Conservation (phyloP, 2,329 filamentous ascomycete species). For the Aspergillus sp. region DNA sequence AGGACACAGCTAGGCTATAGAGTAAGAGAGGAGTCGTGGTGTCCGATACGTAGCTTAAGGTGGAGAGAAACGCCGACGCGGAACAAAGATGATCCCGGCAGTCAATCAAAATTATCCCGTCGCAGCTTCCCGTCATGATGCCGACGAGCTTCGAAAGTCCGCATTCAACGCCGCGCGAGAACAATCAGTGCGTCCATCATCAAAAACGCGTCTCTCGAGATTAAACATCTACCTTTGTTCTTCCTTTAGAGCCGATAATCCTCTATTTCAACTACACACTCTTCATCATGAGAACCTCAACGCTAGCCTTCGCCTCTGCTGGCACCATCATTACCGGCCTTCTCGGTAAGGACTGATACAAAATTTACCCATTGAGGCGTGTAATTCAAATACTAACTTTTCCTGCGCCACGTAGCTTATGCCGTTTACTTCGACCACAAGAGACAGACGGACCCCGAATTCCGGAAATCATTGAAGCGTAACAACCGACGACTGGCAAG, state of each 20-base stretch:
- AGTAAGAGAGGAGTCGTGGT: neutral
- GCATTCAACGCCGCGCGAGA: conserved; percentile 2
- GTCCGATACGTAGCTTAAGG: conserved; percentile 16
- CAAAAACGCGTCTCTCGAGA: neutral
- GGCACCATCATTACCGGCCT: conserved; percentile 60
- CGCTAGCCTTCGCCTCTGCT: conserved; percentile 57
- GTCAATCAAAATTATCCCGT: conserved; percentile 31
- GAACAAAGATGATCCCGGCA: conserved; percentile 37
- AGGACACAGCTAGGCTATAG: conserved; percentile 3
- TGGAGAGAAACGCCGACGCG: conserved; percentile 35
- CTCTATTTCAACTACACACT: neutral
- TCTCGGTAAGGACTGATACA: conserved; percentile 44
- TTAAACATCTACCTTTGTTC: neutral
- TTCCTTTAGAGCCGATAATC: neutral
- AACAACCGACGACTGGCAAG: conserved; percentile 49
- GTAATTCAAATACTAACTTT: conserved; percentile 10
- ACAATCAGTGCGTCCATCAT: conserved; percentile 1
- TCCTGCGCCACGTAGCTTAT: conserved; percentile 49
- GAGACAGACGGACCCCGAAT: conserved; percentile 62
- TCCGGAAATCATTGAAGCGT: conserved; percentile 58
- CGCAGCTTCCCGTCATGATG: conserved; percentile 13
- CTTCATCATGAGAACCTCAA: conserved; percentile 54
- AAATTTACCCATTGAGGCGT: neutral
- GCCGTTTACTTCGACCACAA: conserved; percentile 67
- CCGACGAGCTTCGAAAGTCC: conserved; percentile 10